Conservation (phyloP, 2,329 filamentous ascomycete species). For the Drechslerella dactyloides region DNA sequence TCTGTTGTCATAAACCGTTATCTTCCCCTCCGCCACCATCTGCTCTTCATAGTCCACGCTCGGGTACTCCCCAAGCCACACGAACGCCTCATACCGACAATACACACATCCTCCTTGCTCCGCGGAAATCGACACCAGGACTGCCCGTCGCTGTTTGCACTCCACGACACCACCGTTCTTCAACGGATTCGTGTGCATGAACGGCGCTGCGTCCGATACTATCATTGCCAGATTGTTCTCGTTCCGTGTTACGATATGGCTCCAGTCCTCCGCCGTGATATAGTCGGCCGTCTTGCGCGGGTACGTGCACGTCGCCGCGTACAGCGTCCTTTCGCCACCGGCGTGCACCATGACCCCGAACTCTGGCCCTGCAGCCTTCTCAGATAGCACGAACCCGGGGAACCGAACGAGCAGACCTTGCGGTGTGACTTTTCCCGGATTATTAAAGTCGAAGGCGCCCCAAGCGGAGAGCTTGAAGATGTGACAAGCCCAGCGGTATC, state of each 20-base stretch:
- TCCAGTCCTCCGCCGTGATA: conserved; percentile 22
- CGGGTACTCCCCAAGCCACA: conserved; percentile 24
- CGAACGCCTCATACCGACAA: conserved; percentile 29
- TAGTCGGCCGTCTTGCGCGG: neutral
- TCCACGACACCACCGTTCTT: conserved; percentile 29
- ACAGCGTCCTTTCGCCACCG: neutral
- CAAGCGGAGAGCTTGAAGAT: conserved; percentile 22
- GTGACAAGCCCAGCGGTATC: conserved; percentile 45
- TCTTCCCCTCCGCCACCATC: neutral
- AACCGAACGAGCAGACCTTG: conserved; percentile 34
- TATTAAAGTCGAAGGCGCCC: conserved; percentile 32
- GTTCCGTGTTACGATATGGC: conserved; percentile 19
- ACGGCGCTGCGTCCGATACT: neutral
- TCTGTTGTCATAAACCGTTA: conserved; percentile 6
- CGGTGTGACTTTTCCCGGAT: conserved; percentile 35
- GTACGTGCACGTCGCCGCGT: conserved; percentile 14
- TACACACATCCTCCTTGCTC: conserved; percentile 25
- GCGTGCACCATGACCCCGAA: conserved; percentile 26
- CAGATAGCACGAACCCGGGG: conserved; percentile 19
- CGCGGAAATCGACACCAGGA: conserved; percentile 37
- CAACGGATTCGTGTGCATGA: conserved; percentile 23
- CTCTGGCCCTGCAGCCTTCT: conserved; percentile 11
- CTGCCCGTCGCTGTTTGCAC: conserved; percentile 17
- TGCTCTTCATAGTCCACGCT: conserved; percentile 30
- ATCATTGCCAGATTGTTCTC: conserved; percentile 34